A percentile compares a stretch with the other conserved stretches of the same genome.
phyloP scores from a whole-genome alignment of 1,284 basidiomycete species.

The Mycosarcoma mackinlayi region DNA sequence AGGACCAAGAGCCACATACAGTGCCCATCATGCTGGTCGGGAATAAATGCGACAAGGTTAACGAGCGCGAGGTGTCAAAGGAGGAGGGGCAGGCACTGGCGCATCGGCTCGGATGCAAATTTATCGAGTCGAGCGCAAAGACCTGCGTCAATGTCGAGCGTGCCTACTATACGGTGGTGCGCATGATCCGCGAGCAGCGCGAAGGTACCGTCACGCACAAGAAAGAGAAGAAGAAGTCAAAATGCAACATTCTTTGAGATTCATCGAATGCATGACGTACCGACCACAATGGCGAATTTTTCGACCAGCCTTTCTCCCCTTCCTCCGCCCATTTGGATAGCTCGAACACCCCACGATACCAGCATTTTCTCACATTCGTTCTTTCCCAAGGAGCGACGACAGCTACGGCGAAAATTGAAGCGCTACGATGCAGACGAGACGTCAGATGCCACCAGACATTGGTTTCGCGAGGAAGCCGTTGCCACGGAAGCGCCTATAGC shows the following conservation, averaged over 20 bases:
- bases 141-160: conserved; percentile 69
- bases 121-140: conserved; percentile 69
- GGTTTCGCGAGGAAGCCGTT: too few species aligned
- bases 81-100: conserved; percentile 68
- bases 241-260: conserved; percentile 64
- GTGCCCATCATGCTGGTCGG: conserved; percentile 85
- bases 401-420: too few species aligned
- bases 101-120: conserved; percentile 67
- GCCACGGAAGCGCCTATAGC: too few species aligned
- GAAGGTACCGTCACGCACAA: conserved; percentile 51
- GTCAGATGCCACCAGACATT: not conserved
- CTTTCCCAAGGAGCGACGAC: not conserved
- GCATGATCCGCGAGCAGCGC: conserved; percentile 63
- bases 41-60: conserved; percentile 84
- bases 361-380: not conserved
- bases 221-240: conserved; percentile 64
- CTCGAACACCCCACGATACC: conserved; percentile 2
- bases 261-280: too few species aligned
- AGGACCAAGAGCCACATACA: conserved; percentile 67
- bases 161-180: conserved; percentile 68
- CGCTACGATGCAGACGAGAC: too few species aligned
- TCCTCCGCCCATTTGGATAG: not conserved
- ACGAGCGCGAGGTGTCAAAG: conserved; percentile 79
- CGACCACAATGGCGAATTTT: too few species aligned
- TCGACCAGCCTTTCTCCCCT: too few species aligned